Percentiles rank a stretch among this genome's conserved stretches.
These are phyloP conservation scores for Chytriomyces confervae DNA, from an alignment of 192 early-diverging fungal genomes.

Conservation along the genomic window DNA sequence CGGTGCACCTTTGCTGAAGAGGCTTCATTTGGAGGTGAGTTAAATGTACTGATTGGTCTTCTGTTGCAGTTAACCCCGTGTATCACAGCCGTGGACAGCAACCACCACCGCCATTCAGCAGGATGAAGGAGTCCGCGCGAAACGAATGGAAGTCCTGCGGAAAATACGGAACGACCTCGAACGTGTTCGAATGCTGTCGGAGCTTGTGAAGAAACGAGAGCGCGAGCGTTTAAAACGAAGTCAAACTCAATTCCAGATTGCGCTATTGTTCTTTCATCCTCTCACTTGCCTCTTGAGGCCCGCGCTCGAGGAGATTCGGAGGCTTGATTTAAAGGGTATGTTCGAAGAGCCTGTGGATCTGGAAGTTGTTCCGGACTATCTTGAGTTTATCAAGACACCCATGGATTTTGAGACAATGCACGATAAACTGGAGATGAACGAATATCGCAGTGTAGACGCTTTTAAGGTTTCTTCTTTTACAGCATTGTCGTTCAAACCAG, in stretches of 20 bases:
- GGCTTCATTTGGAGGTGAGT: constrained; percentile 88
- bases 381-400: constrained; percentile 67
- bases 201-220: constrained; percentile 71
- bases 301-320: constrained; percentile 70
- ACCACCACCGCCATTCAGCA: constrained; percentile 59
- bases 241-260: constrained; percentile 65
- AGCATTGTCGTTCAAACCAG: constrained; percentile 8
- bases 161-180: constrained; percentile 83
- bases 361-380: constrained; percentile 78
- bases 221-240: constrained; percentile 50
- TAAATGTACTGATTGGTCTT: not conserved
- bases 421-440: constrained; percentile 57
- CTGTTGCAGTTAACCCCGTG: not conserved
- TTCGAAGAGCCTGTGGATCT: constrained; percentile 74
- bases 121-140: constrained; percentile 60
- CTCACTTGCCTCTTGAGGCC: constrained; percentile 70
- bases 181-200: constrained; percentile 80
- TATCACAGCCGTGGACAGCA: constrained; percentile 84
- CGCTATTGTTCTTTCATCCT: constrained; percentile 73
- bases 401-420: constrained; percentile 80
- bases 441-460: constrained; percentile 63
- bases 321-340: constrained; percentile 69
- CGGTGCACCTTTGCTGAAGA: constrained; percentile 92
- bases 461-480: constrained; percentile 56
- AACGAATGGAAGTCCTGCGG: constrained; percentile 61